Conservation (phyloP, 2,329 filamentous ascomycete genomes). For the Trichoderma harzianum region DNA sequence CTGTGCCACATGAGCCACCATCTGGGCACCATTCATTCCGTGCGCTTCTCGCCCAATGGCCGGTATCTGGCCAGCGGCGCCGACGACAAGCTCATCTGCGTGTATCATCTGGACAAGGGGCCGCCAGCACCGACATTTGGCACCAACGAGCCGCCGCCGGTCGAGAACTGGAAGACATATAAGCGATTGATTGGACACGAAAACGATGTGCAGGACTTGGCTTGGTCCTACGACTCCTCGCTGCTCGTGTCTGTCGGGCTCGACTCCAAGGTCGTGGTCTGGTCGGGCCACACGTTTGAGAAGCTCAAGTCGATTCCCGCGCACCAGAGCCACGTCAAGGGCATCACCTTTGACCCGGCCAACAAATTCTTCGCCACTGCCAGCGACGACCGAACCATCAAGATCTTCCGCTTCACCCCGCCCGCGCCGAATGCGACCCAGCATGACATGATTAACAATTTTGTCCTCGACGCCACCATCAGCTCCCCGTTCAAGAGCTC, state of each 20-base stretch:
- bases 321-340: conserved; percentile 97
- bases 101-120: conserved; percentile 85
- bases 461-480: conserved; percentile 90
- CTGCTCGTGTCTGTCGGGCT: conserved; percentile 93
- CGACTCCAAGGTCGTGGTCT: conserved; percentile 96
- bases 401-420: conserved; percentile 91
- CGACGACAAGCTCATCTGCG: conserved; percentile 98
- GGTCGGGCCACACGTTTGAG: conserved; percentile 97
- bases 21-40: conserved; percentile 93
- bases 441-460: conserved; percentile 96
- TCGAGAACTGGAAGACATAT: conserved; percentile 97
- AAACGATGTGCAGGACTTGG: conserved; percentile 96
- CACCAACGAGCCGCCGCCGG: conserved; percentile 84
- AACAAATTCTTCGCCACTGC: conserved; percentile 99
- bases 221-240: conserved; percentile 94
- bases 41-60: conserved; percentile 92
- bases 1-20: conserved; percentile 98
- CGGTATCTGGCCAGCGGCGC: conserved; percentile 95
- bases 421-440: conserved; percentile 87
- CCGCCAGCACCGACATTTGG: conserved; percentile 79
- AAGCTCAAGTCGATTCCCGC: conserved; percentile 91
- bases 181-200: conserved; percentile 93
- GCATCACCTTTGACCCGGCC: conserved; percentile 95
- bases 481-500: conserved; percentile 83
- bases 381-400: conserved; percentile 94